phyloP scores from a whole-genome alignment of 768 basidiomycete genomes.

The Tulasnella sp. region DNA sequence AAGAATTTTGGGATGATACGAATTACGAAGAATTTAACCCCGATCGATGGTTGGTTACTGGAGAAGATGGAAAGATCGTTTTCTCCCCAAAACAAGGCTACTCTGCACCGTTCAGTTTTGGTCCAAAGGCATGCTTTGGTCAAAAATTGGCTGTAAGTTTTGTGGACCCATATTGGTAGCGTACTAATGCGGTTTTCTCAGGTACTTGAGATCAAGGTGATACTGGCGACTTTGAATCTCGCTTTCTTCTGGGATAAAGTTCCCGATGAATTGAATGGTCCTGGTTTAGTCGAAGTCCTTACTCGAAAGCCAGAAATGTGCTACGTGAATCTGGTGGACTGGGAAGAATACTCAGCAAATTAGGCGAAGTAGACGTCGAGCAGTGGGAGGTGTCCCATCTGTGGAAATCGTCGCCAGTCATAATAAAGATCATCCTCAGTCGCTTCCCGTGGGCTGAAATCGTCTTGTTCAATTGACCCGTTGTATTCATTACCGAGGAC shows the following conservation, averaged over 20 bases:
- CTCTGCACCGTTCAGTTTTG: background rate
- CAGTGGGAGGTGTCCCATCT: no score
- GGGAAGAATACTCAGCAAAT: no score
- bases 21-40: conserved; percentile 4
- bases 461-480: no score
- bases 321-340: no score
- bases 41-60: background rate
- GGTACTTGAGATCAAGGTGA: conserved; percentile 1
- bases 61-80: background rate
- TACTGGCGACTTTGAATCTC: conserved; percentile 1
- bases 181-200: background rate
- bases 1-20: no score
- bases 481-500: no score
- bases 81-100: conserved; percentile 1
- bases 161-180: background rate
- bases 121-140: conserved; percentile 1
- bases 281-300: no score
- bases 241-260: conserved; percentile 6
- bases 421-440: no score
- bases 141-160: conserved; percentile 1
- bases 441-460: no score
- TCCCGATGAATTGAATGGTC: background rate
- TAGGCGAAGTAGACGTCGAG: no score
- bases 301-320: no score
- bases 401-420: no score